Base-by-base conservation (phyloP, 768 basidiomycete species). In the Suillus paluster region DNA sequence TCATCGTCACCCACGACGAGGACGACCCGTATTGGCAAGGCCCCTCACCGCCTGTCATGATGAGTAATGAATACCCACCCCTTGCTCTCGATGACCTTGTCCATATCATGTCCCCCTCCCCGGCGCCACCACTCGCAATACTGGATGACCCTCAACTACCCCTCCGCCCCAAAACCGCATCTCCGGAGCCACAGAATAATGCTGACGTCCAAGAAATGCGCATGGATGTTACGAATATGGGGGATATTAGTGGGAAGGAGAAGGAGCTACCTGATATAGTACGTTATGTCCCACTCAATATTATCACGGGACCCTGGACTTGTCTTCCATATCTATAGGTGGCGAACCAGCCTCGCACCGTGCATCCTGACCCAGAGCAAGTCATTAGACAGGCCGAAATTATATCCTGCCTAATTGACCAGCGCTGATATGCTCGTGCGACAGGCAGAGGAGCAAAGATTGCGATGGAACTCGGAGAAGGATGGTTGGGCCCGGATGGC, bases 401-500 rank as follows among this genome's bases (percentile, higher is more conserved):
- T 15, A 92, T 92, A 67, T 76, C 83, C 4, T 74, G 78, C 1
- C 73, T 92, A 11, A 80, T 77, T 2, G 66, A 73, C 11, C 90
- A 92, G 66, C 82, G 87, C 14, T n/a, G 84, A 90, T 67, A 82
- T 84, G 61, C 67, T 91, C 14, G 63, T 84, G 3, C 73, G 71
- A 23, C 82, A 84, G 44, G 75, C 80, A 8, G 80, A 85, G 45
- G 86, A 89, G 58, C 85, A 90, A 60, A 80, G 81, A n/a, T 76
- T 78, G 8, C 79, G 83, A 41, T 90, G 86, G 87, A 75, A 83
- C 36, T 80, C 83, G 1, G 90, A 92, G 71, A 81, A 82, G 66
- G 84, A 84, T 17, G 78, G 82, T 3, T 92, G 90, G 87, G 82
- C 80, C 5, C 78, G 90, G 59, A 85, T 82, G 66, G 84, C 89